Percentiles rank a stretch among this genome's conserved stretches.
Conservation (phyloP, 1,139 yeast genomes). For the Suhomyces bribrorum region DNA sequence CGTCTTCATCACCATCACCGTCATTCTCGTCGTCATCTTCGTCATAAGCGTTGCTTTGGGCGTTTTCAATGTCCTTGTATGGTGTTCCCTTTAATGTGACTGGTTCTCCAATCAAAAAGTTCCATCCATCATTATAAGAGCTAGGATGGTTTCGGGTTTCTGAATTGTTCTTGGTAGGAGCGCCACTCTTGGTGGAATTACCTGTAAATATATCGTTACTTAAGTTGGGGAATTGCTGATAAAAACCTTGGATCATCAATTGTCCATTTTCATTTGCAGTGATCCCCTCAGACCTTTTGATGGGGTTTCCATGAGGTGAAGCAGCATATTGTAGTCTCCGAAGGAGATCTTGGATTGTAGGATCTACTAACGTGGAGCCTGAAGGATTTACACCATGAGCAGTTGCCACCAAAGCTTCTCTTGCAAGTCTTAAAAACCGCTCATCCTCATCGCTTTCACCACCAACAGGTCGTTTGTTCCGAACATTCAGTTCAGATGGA, state of each 20-base stretch:
- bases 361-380: constrained; percentile 42
- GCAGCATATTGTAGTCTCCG: constrained; percentile 53
- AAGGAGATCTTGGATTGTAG: constrained; percentile 54
- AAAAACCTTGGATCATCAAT: constrained; percentile 46
- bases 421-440: constrained; percentile 43
- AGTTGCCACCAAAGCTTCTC: constrained; percentile 50
- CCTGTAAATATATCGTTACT: constrained; percentile 42
- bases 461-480: neutral
- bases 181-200: constrained; percentile 4
- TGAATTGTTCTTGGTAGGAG: neutral
- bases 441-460: constrained; percentile 39
- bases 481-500: neutral
- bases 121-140: constrained; percentile 35
- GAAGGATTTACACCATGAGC: constrained; percentile 33
- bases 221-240: constrained; percentile 45
- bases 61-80: constrained; percentile 7
- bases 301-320: constrained; percentile 55
- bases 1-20: constrained; percentile 13
- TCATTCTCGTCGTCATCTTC: constrained; percentile 10
- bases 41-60: constrained; percentile 6
- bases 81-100: constrained; percentile 14
- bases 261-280: constrained; percentile 45
- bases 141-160: constrained; percentile 18
- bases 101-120: constrained; percentile 36
- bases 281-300: constrained; percentile 36